A percentile compares a stretch with the other conserved stretches of the same genome.
These are phyloP conservation scores for Monosporascus sp. DNA, from an alignment of 2,329 filamentous ascomycete species.

Conservation along the genomic window DNA sequence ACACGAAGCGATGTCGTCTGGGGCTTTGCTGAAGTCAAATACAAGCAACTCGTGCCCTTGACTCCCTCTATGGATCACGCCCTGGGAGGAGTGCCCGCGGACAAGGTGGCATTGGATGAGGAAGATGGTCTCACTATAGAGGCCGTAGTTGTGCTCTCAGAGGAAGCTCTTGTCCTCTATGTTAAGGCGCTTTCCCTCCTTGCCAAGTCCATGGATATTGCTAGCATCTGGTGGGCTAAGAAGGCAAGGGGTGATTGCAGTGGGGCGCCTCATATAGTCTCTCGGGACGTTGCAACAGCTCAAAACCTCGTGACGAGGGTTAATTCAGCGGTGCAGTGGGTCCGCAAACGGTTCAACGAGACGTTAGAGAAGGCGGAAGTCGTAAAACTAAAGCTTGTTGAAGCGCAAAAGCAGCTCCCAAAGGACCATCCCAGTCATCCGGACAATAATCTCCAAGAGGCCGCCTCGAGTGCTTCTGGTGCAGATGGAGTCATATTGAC, in stretches of 20 bases:
- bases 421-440: constrained; percentile 83
- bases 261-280: constrained; percentile 36
- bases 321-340: constrained; percentile 94
- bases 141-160: constrained; percentile 79
- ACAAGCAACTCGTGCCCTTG: constrained; percentile 89
- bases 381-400: constrained; percentile 80
- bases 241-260: constrained; percentile 62
- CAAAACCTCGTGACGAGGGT: constrained; percentile 63
- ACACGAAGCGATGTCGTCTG: constrained; percentile 94
- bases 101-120: constrained; percentile 52
- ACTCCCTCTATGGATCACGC: constrained; percentile 72
- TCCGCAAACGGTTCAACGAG: constrained; percentile 90
- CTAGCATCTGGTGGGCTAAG: constrained; percentile 83
- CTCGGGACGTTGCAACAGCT: constrained; percentile 34
- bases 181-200: constrained; percentile 89
- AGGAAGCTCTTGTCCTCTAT: constrained; percentile 92
- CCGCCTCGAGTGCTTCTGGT: constrained; percentile 55
- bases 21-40: constrained; percentile 97
- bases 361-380: constrained; percentile 94
- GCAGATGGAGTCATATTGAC: constrained; percentile 79
- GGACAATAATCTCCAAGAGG: constrained; percentile 63
- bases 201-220: constrained; percentile 92
- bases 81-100: constrained; percentile 56
- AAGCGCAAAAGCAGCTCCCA: constrained; percentile 79
- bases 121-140: constrained; percentile 79